phyloP scores from a whole-genome alignment of 306 rosid species.

The Quillaja saponaria region DNA sequence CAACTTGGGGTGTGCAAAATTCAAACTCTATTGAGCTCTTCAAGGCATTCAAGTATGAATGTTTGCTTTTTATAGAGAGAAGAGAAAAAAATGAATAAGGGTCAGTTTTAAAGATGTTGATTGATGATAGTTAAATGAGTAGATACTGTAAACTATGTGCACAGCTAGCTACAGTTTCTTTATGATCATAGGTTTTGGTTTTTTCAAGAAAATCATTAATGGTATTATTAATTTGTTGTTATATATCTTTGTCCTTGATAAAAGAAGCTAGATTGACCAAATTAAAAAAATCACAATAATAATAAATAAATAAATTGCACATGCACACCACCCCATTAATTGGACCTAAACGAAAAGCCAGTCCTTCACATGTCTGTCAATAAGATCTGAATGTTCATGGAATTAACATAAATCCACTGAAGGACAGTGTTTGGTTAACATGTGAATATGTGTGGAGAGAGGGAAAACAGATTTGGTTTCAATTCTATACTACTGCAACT shows the following conservation, averaged over 20 bases:
- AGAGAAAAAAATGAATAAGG: slow-evolving; percentile 33
- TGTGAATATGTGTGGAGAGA: slow-evolving; percentile 60
- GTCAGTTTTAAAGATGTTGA: slow-evolving; percentile 47
- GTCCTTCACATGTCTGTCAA: slow-evolving; percentile 75
- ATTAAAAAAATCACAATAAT: neutral
- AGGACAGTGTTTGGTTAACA: slow-evolving; percentile 60
- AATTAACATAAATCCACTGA: slow-evolving; percentile 49
- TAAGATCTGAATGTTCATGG: slow-evolving; percentile 53
- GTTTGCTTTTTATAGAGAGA: slow-evolving; percentile 22
- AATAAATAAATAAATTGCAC: slow-evolving; percentile 49
- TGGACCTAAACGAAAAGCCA: slow-evolving; percentile 62
- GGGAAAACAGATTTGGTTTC: slow-evolving; percentile 34
- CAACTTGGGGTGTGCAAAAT: too few species aligned
- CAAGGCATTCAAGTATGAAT: slow-evolving; percentile 26
- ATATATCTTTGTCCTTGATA: neutral
- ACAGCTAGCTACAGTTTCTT: slow-evolving; percentile 11
- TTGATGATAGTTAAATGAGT: slow-evolving; percentile 39
- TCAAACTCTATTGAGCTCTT: slow-evolving; percentile 24
- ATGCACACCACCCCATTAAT: slow-evolving; percentile 65
- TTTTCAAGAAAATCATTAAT: slow-evolving; percentile 26
- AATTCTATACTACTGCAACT: slow-evolving; percentile 37
- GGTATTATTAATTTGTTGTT: neutral
- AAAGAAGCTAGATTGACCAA: neutral
- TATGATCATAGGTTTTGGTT: slow-evolving; percentile 31
- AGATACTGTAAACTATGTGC: slow-evolving; percentile 23